Base-by-base conservation (phyloP, 257 asterid genomes). In the Solanum corneliomulleri region DNA sequence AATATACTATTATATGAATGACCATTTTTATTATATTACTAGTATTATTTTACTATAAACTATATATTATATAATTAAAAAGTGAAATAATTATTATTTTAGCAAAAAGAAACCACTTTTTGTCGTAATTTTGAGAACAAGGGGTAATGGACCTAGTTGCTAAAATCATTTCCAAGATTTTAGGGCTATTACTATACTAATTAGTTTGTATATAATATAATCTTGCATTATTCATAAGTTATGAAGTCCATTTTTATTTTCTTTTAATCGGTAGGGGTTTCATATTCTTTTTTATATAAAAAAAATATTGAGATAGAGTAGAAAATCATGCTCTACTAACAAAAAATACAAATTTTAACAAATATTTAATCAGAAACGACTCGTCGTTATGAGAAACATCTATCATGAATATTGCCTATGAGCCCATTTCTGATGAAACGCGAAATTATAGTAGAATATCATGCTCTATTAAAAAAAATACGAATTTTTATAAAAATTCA, bases 131-230 rank as follows among this genome's bases (percentile, higher is more conserved):
- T 41, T 84, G 87, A 84, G 74, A 41, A 41, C 87, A 15, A 84
- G 20, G 87, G 77, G 68, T 80, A 18, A 47, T 47, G 68, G 85
- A 80, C 68, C 42, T 44, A 66, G 64, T 66, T 42, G 62, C 75
- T 76, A 66, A 31, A 84, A 84, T 84, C 66, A 84, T 84, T 83
- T 84, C 87, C 80, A 66, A 84, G 80, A 77, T 80, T 80, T n/a
- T 9, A 45, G 68, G 42, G 29, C n/a, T 47, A 42, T 42, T 72
- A 23, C 58, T 20, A 33, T 33, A 75, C 44, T 44, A 77, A 6
- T 75, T 41, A 31, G 4, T 70, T 70, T 33, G 78, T 33, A 68
- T 33, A 68, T 76, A 14, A 1, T 42, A 42, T 80, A 27, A 15
- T 8, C 12, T 80, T 29, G 84, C 27, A 80, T 47, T 80, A 47